Evolutionary conservation across 345 rosid species (phyloP).

Genomic region (Eutrema yunnanense): DNA sequence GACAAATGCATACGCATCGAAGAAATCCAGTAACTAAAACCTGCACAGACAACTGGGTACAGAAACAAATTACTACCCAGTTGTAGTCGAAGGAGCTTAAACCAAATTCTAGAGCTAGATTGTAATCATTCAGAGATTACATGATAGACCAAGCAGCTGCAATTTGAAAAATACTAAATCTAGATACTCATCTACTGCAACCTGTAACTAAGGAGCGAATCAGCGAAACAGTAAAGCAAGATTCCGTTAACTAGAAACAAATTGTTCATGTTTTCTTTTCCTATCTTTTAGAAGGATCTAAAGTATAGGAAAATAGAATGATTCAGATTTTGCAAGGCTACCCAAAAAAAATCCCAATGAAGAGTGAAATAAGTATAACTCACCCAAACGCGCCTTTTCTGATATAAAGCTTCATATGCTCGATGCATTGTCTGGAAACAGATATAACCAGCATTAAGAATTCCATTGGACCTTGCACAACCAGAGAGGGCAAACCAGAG

Average conservation of each 20-base stretch:
- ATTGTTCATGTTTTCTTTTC: neutral
- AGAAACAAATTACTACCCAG: neutral
- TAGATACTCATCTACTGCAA: neutral
- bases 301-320: neutral
- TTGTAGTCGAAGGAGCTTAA: neutral
- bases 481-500: slow-evolving; percentile 82
- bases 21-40: slow-evolving; percentile 55
- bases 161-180: neutral
- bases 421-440: slow-evolving; percentile 83
- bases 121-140: neutral
- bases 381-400: slow-evolving; percentile 45
- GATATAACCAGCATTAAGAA: slow-evolving; percentile 87
- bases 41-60: slow-evolving; percentile 51
- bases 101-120: neutral
- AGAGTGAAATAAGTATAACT: slow-evolving; percentile 32
- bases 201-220: neutral
- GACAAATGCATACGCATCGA: slow-evolving; percentile 48
- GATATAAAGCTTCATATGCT: slow-evolving; percentile 51
- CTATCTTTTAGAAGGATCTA: neutral
- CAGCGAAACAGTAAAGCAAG: neutral
- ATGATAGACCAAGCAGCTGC: neutral
- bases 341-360: neutral
- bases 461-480: slow-evolving; percentile 92
- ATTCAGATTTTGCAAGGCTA: neutral
- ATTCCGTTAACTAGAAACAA: neutral